These are phyloP conservation scores for Salvia rosmarinus DNA, from an alignment of 257 asterid genomes.

Conservation along the genomic window DNA sequence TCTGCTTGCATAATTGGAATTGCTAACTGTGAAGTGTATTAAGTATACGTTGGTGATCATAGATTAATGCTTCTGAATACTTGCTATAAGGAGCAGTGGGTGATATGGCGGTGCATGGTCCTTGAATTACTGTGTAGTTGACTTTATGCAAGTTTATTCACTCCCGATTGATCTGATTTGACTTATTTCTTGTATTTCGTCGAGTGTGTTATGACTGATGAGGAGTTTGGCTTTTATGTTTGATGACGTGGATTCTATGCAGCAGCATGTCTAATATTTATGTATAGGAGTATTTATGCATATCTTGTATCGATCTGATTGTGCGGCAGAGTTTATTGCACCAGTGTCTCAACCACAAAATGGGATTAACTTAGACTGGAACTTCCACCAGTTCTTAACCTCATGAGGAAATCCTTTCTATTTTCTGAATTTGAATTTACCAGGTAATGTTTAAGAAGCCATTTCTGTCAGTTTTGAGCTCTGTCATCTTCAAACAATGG, in stretches of 20 bases:
- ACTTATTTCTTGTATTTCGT: slow-evolving; percentile 1
- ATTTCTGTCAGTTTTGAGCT: not conserved
- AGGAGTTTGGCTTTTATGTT: not conserved
- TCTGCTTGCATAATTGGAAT: slow-evolving; percentile 20
- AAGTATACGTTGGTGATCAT: slow-evolving; percentile 11
- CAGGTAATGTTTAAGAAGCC: not conserved
- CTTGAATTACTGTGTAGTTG: slow-evolving; percentile 7
- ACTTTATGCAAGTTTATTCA: not conserved
- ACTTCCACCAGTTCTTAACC: slow-evolving; percentile 6
- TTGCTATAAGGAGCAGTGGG: slow-evolving; percentile 21
- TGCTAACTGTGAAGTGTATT: not conserved
- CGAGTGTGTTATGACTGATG: slow-evolving; percentile 7
- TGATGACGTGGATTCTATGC: not conserved
- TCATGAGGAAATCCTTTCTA: not conserved
- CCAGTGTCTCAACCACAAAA: not conserved
- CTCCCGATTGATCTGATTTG: slow-evolving; percentile 2
- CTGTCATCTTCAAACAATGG: not conserved
- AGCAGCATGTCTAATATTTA: not conserved
- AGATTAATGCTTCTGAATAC: not conserved
- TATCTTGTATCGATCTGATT: slow-evolving; percentile 9
- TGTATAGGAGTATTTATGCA: not conserved
- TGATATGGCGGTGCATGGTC: slow-evolving; percentile 13
- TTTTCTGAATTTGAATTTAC: slow-evolving; percentile 8
- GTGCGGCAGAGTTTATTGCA: not conserved
- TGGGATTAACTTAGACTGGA: not conserved